phyloP scores from a whole-genome alignment of 306 rosid species.

The Vigna trinervia region DNA sequence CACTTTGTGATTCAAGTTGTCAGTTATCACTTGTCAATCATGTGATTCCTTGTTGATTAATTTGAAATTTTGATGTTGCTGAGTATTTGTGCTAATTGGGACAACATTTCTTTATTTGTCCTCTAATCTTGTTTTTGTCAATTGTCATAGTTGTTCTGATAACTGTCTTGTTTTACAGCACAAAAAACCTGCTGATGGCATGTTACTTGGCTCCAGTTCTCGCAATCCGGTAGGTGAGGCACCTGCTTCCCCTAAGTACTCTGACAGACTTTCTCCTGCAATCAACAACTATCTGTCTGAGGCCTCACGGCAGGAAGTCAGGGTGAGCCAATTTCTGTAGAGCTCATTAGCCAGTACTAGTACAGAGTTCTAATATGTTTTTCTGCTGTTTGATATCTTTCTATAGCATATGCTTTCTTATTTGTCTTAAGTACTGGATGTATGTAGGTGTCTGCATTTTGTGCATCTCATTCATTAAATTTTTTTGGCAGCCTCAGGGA shows the following conservation, averaged over 20 bases:
- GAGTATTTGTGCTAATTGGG: neutral
- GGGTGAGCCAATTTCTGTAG: constrained; percentile 63
- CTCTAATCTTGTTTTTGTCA: constrained; percentile 20
- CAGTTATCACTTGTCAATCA: constrained; percentile 29
- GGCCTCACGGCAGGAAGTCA: constrained; percentile 97
- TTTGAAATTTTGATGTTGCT: neutral
- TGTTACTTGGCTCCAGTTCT: constrained; percentile 93
- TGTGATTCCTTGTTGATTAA: constrained; percentile 22
- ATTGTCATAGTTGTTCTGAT: constrained; percentile 31
- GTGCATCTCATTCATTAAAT: constrained; percentile 39
- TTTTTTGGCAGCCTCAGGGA: constrained; percentile 88
- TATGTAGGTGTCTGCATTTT: constrained; percentile 34
- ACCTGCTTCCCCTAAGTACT: constrained; percentile 93
- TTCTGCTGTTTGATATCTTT: constrained; percentile 12
- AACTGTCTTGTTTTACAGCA: constrained; percentile 72
- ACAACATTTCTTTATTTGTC: neutral
- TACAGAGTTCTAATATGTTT: neutral
- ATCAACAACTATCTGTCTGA: constrained; percentile 95
- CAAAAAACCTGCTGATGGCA: constrained; percentile 91
- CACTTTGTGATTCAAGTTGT: constrained; percentile 40
- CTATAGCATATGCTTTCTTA: constrained; percentile 28
- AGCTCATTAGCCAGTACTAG: constrained; percentile 34
- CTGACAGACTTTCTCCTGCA: constrained; percentile 96
- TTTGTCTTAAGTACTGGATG: constrained; percentile 22
- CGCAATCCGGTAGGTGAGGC: constrained; percentile 89